Conservation (phyloP, 148 eudicot species). For the Chenopodium album region DNA sequence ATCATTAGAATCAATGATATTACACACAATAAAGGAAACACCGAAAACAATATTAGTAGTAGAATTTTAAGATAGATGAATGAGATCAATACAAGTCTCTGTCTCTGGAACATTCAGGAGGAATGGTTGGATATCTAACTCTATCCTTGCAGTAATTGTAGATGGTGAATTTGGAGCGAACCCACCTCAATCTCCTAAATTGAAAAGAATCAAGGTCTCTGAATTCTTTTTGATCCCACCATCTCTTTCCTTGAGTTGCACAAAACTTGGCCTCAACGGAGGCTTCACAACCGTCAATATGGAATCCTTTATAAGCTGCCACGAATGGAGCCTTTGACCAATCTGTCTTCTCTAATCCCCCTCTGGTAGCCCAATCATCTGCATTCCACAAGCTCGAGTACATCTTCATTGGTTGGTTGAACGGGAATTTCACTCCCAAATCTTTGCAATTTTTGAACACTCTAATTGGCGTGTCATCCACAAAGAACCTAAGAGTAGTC, state of each 20-base stretch:
- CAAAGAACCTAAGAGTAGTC: conserved; percentile 39
- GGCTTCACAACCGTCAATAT: conserved; percentile 61
- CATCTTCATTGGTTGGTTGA: conserved; percentile 65
- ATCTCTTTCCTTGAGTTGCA: conserved; percentile 49
- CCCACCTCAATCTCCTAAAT: conserved; percentile 49
- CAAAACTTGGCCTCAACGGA: conserved; percentile 58
- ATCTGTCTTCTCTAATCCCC: conserved; percentile 61
- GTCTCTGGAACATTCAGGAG: conserved; percentile 50
- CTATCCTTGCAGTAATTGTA: conserved; percentile 57
- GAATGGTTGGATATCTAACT: conserved; percentile 26
- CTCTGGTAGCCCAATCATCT: conserved; percentile 55
- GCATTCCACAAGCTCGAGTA: conserved; percentile 70
- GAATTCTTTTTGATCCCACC: conserved; percentile 66
- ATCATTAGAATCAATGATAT: too few species aligned
- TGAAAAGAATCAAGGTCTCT: conserved; percentile 54
- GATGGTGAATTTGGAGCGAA: conserved; percentile 45
- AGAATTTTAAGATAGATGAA: too few species aligned
- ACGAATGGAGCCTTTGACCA: conserved; percentile 65
- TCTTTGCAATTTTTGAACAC: conserved; percentile 64
- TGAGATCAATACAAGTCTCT: conserved; percentile 32
- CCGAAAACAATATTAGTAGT: too few species aligned
- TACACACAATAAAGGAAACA: too few species aligned
- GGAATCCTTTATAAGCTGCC: conserved; percentile 58
- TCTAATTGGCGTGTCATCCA: conserved; percentile 52
- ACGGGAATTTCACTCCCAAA: conserved; percentile 53